These are phyloP conservation scores for Epicoccum sorghinum DNA, from an alignment of 2,329 filamentous ascomycete species.

Conservation along the genomic window DNA sequence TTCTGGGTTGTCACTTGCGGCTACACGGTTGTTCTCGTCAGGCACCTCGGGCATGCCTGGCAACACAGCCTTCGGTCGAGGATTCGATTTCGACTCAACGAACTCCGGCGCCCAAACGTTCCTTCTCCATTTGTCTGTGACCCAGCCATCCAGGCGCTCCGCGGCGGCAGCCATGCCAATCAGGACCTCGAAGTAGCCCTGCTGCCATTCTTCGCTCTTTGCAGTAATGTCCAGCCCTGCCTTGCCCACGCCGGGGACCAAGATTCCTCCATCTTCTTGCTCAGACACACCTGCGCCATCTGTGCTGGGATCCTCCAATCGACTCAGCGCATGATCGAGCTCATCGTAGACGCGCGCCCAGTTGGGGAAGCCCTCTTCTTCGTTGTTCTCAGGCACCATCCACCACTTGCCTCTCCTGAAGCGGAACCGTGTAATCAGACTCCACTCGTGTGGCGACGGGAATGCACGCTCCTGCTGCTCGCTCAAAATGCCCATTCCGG, in stretches of 20 bases:
- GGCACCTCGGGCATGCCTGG: conserved; percentile 69
- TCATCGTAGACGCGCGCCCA: conserved; percentile 72
- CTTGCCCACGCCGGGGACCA: conserved; percentile 43
- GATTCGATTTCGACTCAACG: conserved; percentile 83
- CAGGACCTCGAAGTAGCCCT: conserved; percentile 82
- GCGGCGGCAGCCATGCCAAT: conserved; percentile 78
- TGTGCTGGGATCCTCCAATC: conserved; percentile 70
- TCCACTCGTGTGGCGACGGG: conserved; percentile 85
- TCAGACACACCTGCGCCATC: conserved; percentile 72
- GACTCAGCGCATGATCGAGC: conserved; percentile 64
- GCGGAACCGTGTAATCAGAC: conserved; percentile 69
- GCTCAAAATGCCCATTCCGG: conserved; percentile 71
- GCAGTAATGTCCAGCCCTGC: conserved; percentile 71
- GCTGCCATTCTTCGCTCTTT: conserved; percentile 83
- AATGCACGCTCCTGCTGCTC: conserved; percentile 76
- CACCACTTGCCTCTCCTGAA: conserved; percentile 63
- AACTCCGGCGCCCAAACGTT: conserved; percentile 74
- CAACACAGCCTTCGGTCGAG: conserved; percentile 74
- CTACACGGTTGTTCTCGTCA: conserved; percentile 75
- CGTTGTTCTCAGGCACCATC: conserved; percentile 60
- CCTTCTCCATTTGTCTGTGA: conserved; percentile 67
- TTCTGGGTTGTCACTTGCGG: conserved; percentile 71
- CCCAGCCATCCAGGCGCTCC: conserved; percentile 81
- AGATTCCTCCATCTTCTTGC: conserved; percentile 59
- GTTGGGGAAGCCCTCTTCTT: conserved; percentile 66